Evolutionary conservation across 2,329 filamentous ascomycete genomes (phyloP).

Genomic region (Fusarium sp.): DNA sequence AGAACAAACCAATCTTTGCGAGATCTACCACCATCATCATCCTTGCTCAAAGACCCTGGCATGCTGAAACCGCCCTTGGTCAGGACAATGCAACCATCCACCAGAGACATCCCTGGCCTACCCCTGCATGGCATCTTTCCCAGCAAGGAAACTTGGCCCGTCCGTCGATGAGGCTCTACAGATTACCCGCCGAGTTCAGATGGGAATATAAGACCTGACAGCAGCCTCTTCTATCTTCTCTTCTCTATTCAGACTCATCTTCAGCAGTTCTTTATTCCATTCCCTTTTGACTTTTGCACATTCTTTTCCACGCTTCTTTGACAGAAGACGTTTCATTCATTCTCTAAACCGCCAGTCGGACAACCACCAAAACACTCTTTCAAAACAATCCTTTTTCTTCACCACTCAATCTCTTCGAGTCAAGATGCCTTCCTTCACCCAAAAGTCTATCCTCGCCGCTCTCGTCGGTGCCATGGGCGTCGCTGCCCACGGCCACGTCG

Average conservation of each 20-base stretch:
- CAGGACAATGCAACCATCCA: conserved; percentile 27
- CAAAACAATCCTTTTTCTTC: conserved; percentile 20
- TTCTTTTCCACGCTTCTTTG: conserved; percentile 47
- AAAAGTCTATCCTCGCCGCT: conserved; percentile 43
- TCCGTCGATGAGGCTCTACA: conserved; percentile 27
- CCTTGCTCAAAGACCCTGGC: conserved; percentile 2
- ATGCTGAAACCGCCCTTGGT: conserved; percentile 38
- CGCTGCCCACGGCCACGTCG: conserved; percentile 47
- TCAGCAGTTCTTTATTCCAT: conserved; percentile 44
- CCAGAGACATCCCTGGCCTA: conserved; percentile 28
- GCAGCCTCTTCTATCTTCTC: conserved; percentile 3
- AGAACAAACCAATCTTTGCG: conserved; percentile 11
- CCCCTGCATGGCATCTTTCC: conserved; percentile 22
- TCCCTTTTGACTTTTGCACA: conserved; percentile 45
- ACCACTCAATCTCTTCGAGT: conserved; percentile 7
- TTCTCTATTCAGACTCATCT: conserved; percentile 41
- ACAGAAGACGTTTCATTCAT: conserved; percentile 48
- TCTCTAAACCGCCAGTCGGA: conserved; percentile 42
- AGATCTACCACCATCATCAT: conserved; percentile 21
- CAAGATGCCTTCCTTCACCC: conserved; percentile 46
- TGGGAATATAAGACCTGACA: conserved; percentile 29
- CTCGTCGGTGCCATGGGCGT: conserved; percentile 44
- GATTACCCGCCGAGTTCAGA: neutral
- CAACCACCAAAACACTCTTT: conserved; percentile 17
- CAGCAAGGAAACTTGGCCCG: conserved; percentile 22